Evolutionary conservation across 768 basidiomycete species (phyloP), one percentile per base, ranked within the genome.

Genomic region (Boletus barrowsii): DNA sequence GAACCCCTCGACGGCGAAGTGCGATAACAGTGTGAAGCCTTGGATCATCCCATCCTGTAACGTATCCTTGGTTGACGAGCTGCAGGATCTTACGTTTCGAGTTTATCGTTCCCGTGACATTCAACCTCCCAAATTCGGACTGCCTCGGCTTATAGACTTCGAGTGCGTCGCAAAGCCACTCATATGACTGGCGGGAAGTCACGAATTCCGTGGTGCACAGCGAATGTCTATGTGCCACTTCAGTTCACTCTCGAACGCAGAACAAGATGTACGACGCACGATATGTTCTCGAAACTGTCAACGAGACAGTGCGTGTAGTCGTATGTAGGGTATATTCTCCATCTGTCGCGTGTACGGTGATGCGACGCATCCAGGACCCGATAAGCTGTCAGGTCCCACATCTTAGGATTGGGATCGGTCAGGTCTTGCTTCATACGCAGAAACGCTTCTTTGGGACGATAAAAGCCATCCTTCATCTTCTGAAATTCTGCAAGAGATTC

Each of bases 371-470:
- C 82, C 49, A 98, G 79, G 15, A 98, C 92, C 26, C 97, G 87
- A 69, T 98, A 99, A 8, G 96, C 96, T 35, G 97, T 90, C 51
- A 97, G 73, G 74, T 99, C 97, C 97, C 97, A 99, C 97, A 99
- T 98, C 73, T 94, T 93, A 11, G 96, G 96, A 71, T 98, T 99
- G 13, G 89, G 88, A 56, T 92, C 90, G 43, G 83, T 78, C 26
- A 98, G 74, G 68, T 98, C 92, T 74, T 95, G 92, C 74, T 99
- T 99, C 97, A 99, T 98, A 36, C 97, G 84, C 46, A 99, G 73
- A 59, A 88, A 90, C 36, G 92, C 94, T 71, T 94, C 89, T 62
- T 96, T 94, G 49, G 93, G 93, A 49, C 83, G 79, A 72, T 96
- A 98, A 57, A 85, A 79, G 10, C 97, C 97, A 51, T 86, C 78